phyloP scores from a whole-genome alignment of 192 early-diverging fungal species.

The Jimgerdemannia flammicorona region DNA sequence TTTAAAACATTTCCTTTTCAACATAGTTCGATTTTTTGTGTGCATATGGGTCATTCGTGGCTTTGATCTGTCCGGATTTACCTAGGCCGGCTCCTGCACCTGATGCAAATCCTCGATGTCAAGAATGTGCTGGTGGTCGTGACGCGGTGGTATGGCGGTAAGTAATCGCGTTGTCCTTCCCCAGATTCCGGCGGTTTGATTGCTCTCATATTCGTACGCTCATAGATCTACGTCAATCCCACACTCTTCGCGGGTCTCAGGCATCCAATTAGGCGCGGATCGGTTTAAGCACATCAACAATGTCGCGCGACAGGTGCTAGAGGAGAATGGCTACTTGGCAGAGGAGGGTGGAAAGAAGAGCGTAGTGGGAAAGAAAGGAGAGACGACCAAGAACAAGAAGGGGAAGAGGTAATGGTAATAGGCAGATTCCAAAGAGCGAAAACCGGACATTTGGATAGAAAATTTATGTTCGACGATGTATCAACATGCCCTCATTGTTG shows the following conservation, averaged over 20 bases:
- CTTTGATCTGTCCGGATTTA: neutral
- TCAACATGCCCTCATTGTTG: no score
- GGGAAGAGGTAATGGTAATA: constrained; percentile 2
- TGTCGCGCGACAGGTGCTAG: constrained; percentile 64
- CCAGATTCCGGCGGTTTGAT: neutral
- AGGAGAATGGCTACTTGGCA: constrained; percentile 55
- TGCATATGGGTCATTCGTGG: neutral
- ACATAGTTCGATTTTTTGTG: neutral
- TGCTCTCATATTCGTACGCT: neutral
- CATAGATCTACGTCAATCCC: neutral
- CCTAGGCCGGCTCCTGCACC: constrained; percentile 62
- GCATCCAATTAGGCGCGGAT: constrained; percentile 45
- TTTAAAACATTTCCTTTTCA: neutral
- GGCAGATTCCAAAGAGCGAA: neutral
- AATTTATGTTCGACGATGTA: neutral
- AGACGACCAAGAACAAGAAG: constrained; percentile 10
- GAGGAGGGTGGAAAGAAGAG: constrained; percentile 15
- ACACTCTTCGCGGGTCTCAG: neutral
- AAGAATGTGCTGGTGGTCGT: constrained; percentile 81
- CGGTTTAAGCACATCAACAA: constrained; percentile 95
- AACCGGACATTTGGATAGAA: neutral
- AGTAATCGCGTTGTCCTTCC: neutral
- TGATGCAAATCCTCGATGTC: constrained; percentile 72
- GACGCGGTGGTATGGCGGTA: constrained; percentile 86
- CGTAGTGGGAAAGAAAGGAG: constrained; percentile 14